Conservation (phyloP, 1,139 yeast species). For the Suhomyces terraborum region DNA sequence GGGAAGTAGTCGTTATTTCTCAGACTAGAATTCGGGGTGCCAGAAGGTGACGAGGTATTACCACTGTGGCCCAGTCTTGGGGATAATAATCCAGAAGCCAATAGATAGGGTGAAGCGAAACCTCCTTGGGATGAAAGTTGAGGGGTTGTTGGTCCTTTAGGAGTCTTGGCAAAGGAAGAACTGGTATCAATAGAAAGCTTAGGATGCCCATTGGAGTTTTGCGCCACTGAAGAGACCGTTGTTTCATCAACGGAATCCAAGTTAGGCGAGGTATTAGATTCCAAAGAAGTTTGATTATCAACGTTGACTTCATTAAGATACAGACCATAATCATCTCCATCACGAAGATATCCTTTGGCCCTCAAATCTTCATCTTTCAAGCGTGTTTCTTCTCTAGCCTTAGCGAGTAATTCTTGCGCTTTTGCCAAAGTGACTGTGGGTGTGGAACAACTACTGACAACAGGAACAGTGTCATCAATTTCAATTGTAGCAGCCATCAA, state of each 20-base stretch:
- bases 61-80: constrained; percentile 40
- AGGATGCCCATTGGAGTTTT: constrained; percentile 21
- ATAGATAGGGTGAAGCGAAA: constrained; percentile 60
- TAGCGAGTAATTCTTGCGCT: constrained; percentile 84
- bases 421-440: constrained; percentile 86
- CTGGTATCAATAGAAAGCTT: constrained; percentile 41
- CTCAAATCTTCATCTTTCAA: constrained; percentile 58
- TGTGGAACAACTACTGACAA: constrained; percentile 90
- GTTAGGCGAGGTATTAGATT: constrained; percentile 25
- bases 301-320: constrained; percentile 24
- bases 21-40: constrained; percentile 24
- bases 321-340: constrained; percentile 28
- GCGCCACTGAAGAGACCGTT: constrained; percentile 25
- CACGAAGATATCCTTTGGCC: constrained; percentile 40
- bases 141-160: constrained; percentile 37
- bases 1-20: constrained; percentile 18
- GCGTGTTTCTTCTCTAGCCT: constrained; percentile 74
- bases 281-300: constrained; percentile 19
- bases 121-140: constrained; percentile 38
- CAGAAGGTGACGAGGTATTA: constrained; percentile 24
- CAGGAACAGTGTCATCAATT: constrained; percentile 89
- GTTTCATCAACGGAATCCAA: constrained; percentile 39
- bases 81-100: constrained; percentile 58
- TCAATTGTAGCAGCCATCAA: constrained; percentile 95
- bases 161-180: constrained; percentile 13